phyloP scores from a whole-genome alignment of 2,329 filamentous ascomycete species.

The Fusarium penzigii region DNA sequence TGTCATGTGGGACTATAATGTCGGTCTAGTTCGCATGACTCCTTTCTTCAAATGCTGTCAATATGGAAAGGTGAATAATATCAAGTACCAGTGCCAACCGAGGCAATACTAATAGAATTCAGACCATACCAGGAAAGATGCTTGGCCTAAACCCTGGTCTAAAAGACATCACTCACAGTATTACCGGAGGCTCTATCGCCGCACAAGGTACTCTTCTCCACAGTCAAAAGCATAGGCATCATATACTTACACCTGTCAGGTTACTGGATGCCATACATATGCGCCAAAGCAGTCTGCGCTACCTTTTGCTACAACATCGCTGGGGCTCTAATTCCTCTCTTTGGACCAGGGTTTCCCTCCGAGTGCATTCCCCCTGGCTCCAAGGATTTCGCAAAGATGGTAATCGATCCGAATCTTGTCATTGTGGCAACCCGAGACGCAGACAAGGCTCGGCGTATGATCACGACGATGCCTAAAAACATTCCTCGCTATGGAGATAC shows the following conservation, averaged over 20 bases:
- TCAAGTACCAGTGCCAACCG: not conserved
- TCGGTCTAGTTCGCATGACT: conserved; percentile 90
- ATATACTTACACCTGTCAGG: conserved; percentile 53
- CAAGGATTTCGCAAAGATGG: conserved; percentile 65
- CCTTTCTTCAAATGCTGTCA: conserved; percentile 91
- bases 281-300: conserved; percentile 81
- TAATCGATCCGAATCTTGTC: conserved; percentile 61
- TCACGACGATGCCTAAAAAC: conserved; percentile 9
- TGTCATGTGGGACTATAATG: conserved; percentile 97
- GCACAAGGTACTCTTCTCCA: conserved; percentile 70
- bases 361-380: conserved; percentile 68
- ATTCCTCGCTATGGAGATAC: conserved; percentile 9
- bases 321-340: conserved; percentile 84
- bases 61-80: conserved; percentile 72
- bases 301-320: conserved; percentile 89
- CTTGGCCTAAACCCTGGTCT: conserved; percentile 76
- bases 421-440: conserved; percentile 52
- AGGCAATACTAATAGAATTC: conserved; percentile 16
- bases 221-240: not conserved
- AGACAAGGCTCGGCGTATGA: conserved; percentile 20
- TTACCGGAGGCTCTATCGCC: conserved; percentile 86
- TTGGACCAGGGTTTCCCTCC: conserved; percentile 77
- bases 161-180: conserved; percentile 87
- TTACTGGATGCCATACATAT: conserved; percentile 94
- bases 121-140: conserved; percentile 90